These are phyloP conservation scores for Colletotrichum lupini DNA, from an alignment of 2,329 filamentous ascomycete species.

Conservation along the genomic window DNA sequence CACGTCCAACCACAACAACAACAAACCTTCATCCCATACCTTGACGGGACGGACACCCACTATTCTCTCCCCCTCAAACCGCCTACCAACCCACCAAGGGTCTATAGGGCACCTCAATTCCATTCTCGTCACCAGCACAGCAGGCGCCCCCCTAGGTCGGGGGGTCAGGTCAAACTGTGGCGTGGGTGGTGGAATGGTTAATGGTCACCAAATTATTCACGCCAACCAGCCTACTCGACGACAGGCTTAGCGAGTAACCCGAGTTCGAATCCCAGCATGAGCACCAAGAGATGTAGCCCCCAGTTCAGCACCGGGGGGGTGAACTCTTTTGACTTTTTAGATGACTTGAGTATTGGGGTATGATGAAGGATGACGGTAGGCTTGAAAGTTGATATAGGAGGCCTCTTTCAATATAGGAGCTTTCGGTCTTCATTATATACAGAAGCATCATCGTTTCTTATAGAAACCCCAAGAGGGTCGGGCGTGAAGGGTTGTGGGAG, in stretches of 20 bases:
- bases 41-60: background rate
- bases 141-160: background rate
- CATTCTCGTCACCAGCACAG: background rate
- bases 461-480: background rate
- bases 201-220: background rate
- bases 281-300: background rate
- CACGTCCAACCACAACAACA: background rate
- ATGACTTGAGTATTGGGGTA: background rate
- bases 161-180: background rate
- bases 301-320: background rate
- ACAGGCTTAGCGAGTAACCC: background rate
- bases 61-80: too few relatives aligned
- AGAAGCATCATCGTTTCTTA: too few relatives aligned
- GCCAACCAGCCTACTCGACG: background rate
- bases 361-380: background rate
- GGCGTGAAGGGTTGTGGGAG: background rate
- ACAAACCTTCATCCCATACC: background rate
- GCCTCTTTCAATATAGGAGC: too few relatives aligned
- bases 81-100: background rate
- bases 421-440: too few relatives aligned
- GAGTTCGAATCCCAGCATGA: background rate
- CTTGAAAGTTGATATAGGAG: too few relatives aligned
- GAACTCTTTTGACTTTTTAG: background rate
- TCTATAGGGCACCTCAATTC: background rate
- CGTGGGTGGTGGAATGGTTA: background rate